phyloP scores from a whole-genome alignment of 805 yeast genomes.

The Alloascoidea africana region DNA sequence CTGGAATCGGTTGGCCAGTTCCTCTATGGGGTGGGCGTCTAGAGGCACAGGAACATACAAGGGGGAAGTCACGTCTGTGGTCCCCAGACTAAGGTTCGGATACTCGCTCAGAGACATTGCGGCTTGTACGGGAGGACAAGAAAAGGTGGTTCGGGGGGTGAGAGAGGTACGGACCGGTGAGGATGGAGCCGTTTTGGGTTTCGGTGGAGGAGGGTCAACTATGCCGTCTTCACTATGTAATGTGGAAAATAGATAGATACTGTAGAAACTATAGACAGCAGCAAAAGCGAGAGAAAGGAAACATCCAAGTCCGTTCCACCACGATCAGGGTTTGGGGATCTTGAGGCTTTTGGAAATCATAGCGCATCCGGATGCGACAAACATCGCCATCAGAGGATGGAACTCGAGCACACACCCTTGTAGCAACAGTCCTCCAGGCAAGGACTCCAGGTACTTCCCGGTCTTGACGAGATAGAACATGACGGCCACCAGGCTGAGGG shows the following conservation, averaged over 20 bases:
- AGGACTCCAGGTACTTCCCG: conserved; percentile 22
- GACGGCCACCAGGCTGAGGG: conserved; percentile 53
- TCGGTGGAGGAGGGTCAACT: too few species aligned
- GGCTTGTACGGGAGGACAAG: too few species aligned
- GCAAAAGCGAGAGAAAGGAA: too few species aligned
- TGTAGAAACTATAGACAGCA: too few species aligned
- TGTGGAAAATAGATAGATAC: too few species aligned
- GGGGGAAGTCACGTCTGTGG: conserved; percentile 5
- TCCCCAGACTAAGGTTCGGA: neutral
- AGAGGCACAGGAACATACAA: conserved; percentile 29
- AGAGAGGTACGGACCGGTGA: too few species aligned
- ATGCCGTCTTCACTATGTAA: too few species aligned
- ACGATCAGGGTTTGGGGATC: conserved; percentile 64
- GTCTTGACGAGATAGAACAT: conserved; percentile 57
- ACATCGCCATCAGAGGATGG: conserved; percentile 54
- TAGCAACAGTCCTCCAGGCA: conserved; percentile 56
- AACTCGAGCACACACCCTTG: conserved; percentile 47
- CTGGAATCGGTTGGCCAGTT: conserved; percentile 66
- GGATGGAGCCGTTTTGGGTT: too few species aligned
- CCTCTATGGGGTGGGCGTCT: conserved; percentile 69
- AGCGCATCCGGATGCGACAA: conserved; percentile 71
- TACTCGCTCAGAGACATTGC: too few species aligned
- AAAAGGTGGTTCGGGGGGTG: too few species aligned
- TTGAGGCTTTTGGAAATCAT: conserved; percentile 85
- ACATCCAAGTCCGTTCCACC: too few species aligned